Conservation (phyloP, 257 asterid species). For the Przewalskia tangutica region DNA sequence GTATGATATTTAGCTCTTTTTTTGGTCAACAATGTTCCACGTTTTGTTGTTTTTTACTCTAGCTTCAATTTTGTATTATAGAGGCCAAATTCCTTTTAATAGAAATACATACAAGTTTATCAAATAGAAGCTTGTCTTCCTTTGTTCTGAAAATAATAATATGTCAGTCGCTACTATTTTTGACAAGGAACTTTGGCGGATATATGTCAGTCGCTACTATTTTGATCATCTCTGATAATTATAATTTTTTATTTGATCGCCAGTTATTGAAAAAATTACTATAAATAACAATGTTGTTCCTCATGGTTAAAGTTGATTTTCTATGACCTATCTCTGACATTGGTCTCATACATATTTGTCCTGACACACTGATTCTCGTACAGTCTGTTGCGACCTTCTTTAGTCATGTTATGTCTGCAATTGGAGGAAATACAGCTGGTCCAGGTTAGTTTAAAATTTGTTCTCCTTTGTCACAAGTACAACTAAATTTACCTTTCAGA, state of each 20-base stretch:
- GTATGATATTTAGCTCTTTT: background rate
- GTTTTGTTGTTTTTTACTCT: background rate
- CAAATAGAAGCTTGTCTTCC: background rate
- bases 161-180: background rate
- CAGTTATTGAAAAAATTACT: background rate
- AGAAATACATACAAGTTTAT: background rate
- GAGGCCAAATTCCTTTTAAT: background rate
- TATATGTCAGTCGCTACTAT: background rate
- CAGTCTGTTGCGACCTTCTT: slow-evolving; percentile 90
- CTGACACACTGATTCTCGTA: background rate
- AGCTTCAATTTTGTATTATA: background rate
- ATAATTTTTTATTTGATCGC: background rate
- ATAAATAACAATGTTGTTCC: background rate
- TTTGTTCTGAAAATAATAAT: background rate
- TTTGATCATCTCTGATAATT: background rate
- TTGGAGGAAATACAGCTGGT: slow-evolving; percentile 95
- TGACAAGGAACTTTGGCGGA: no score
- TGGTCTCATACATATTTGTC: background rate
- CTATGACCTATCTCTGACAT: background rate
- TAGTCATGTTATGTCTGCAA: slow-evolving; percentile 91
- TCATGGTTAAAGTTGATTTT: background rate
- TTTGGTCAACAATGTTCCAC: background rate
- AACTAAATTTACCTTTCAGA: background rate
- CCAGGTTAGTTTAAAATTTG: slow-evolving; percentile 46
- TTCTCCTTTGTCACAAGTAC: background rate